phyloP scores from a whole-genome alignment of 1,284 basidiomycete genomes.

The Heterobasidion occidentale region DNA sequence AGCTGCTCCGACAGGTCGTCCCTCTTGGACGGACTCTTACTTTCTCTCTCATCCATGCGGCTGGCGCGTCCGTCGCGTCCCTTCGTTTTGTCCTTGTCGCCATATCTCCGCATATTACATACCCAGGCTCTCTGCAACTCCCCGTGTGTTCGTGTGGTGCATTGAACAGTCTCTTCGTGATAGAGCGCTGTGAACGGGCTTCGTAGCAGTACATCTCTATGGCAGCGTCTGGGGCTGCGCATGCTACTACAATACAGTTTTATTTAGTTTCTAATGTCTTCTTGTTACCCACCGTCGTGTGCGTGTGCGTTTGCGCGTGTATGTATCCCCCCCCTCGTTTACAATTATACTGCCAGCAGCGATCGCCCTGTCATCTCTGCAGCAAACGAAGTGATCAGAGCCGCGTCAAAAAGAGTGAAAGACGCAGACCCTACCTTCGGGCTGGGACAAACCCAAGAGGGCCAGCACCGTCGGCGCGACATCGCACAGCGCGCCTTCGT shows the following conservation, averaged over 20 bases:
- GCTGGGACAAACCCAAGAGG: slow-evolving; percentile 57
- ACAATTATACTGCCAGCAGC: slow-evolving; percentile 25
- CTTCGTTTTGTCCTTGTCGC: background rate
- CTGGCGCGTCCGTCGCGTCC: background rate
- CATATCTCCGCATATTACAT: background rate
- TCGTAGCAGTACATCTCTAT: background rate
- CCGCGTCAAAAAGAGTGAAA: background rate
- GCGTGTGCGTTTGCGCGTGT: background rate
- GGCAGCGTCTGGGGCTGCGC: background rate
- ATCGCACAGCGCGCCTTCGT: slow-evolving; percentile 73
- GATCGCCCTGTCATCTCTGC: slow-evolving; percentile 55
- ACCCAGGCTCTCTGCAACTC: background rate
- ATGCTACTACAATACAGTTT: background rate
- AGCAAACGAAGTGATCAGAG: slow-evolving; percentile 1
- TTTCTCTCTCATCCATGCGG: background rate
- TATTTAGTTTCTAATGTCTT: slow-evolving; percentile 1
- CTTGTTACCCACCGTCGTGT: background rate
- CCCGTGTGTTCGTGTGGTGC: background rate
- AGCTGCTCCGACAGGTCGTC: background rate
- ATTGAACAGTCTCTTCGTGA: background rate
- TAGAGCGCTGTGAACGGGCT: background rate
- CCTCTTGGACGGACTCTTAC: background rate
- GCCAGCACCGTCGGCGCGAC: slow-evolving; percentile 83
- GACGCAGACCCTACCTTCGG: slow-evolving; percentile 38
- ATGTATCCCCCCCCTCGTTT: background rate